Base-by-base conservation (phyloP, 768 basidiomycete species). In the Naganishia randhawae region DNA sequence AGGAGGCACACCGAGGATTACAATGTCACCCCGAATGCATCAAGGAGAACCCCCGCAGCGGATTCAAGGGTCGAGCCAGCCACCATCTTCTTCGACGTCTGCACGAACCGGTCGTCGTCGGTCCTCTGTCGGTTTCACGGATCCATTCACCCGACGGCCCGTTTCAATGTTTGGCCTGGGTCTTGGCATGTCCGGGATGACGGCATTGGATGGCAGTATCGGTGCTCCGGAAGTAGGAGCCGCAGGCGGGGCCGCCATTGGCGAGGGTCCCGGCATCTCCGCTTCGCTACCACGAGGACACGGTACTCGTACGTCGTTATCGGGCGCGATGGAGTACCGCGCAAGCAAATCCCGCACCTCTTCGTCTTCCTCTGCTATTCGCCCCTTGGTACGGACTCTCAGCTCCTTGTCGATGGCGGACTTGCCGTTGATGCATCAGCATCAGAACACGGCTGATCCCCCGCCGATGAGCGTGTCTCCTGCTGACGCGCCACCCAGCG, bases 391-490 rank as follows among this genome's bases (percentile, higher is more conserved):
- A 0, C 31, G 76, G 14, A 69, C 70, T 33, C 66, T 77, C 17
- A 70, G 68, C 16, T 72, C 70, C 0, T 65, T 75, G 51, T 66
- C 55, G 19, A 53, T 75, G 29, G 53, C 65, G n/a, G 72, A 74
- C 27, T 17, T 71, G 7, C 50, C 53, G 17, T 42, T 35, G 52
- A 52, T 53, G 35, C 37, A 29, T 33, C 62, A n/a, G n/a, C n/a
- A 53, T 45, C 55, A 69, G 25, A 55, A 31, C 33, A 48, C 31
- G 25, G 66, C 64, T 42, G 70, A 67, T 50, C 67, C 66, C 14
- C 72, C 73, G 31, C 76, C 74, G 25, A 77, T 77, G 76, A 68
- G 53, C 37, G 76, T 77, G 13, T 71, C 71, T 17, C 72, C 73
- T 29, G 72, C 72, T 32, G 76, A 77, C 71, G 76, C 74, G 13